These are phyloP conservation scores for Fraxinus albicans DNA, from an alignment of 305 asterid species.

Conservation along the genomic window DNA sequence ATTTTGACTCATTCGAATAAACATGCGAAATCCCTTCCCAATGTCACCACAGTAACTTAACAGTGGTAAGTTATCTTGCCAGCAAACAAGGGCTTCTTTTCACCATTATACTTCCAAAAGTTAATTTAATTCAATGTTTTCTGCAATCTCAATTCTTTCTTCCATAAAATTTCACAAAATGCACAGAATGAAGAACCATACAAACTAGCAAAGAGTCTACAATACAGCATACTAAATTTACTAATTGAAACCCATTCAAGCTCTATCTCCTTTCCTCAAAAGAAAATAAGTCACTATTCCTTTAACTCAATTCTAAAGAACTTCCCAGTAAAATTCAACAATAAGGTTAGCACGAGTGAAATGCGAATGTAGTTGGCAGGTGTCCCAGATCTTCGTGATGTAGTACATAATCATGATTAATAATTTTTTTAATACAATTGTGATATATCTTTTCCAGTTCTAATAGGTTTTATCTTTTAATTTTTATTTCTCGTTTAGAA, in stretches of 20 bases:
- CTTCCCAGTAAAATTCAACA: background rate
- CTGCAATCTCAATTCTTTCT: background rate
- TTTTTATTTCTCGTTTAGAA: no score
- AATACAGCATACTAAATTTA: background rate
- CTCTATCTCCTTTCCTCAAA: background rate
- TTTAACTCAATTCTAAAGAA: background rate
- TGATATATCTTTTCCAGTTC: no score
- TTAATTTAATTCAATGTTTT: background rate
- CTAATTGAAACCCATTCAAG: background rate
- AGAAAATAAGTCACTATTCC: background rate
- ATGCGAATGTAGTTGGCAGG: background rate
- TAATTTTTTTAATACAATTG: no score
- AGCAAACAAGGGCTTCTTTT: background rate
- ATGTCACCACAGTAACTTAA: background rate
- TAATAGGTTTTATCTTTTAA: no score
- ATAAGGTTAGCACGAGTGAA: background rate
- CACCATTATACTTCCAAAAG: background rate
- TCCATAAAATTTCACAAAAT: background rate
- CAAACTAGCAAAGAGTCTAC: background rate
- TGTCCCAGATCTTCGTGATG: constrained; percentile 5
- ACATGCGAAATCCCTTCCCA: background rate
- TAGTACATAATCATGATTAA: no score
- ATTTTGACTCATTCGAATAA: background rate
- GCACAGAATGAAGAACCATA: background rate
- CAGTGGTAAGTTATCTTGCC: background rate